Conservation (phyloP, 352 stramenopile species). For the Phytopythium litorale region DNA sequence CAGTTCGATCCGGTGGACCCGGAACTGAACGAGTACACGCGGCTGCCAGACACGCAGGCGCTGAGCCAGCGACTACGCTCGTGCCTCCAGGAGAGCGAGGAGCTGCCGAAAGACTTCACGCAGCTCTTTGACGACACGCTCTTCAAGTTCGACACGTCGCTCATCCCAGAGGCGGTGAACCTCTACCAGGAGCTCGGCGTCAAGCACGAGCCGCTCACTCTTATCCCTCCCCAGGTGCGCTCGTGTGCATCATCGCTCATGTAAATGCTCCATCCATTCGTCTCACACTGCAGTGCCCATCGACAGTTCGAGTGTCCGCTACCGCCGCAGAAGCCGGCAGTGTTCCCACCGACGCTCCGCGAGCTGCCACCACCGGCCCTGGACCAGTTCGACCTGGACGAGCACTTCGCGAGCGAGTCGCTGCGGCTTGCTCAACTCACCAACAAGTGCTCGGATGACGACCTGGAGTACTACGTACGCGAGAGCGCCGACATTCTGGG, state of each 20-base stretch:
- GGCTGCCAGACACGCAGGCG: slow-evolving; percentile 92
- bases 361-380: slow-evolving; percentile 89
- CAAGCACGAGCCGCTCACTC: slow-evolving; percentile 93
- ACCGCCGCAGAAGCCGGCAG: slow-evolving; percentile 89
- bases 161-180: slow-evolving; percentile 92
- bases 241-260: background rate
- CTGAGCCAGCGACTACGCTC: slow-evolving; percentile 90
- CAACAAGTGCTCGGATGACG: slow-evolving; percentile 94
- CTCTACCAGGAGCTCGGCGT: slow-evolving; percentile 91
- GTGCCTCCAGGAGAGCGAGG: slow-evolving; percentile 94
- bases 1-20: slow-evolving; percentile 73
- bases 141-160: slow-evolving; percentile 94
- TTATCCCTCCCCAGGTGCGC: slow-evolving; percentile 89
- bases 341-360: slow-evolving; percentile 92
- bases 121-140: slow-evolving; percentile 92
- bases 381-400: slow-evolving; percentile 97
- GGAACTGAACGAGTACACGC: slow-evolving; percentile 87
- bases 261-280: background rate
- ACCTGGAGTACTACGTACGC: slow-evolving; percentile 94
- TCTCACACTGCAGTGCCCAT: background rate
- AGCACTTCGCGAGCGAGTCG: slow-evolving; percentile 93
- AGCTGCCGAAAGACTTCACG: slow-evolving; percentile 94
- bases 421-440: slow-evolving; percentile 93
- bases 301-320: slow-evolving; percentile 91
- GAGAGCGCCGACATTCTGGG: slow-evolving; percentile 92